These are phyloP conservation scores for Ailanthus altissimus DNA, from an alignment of 345 rosid genomes.

Conservation along the genomic window DNA sequence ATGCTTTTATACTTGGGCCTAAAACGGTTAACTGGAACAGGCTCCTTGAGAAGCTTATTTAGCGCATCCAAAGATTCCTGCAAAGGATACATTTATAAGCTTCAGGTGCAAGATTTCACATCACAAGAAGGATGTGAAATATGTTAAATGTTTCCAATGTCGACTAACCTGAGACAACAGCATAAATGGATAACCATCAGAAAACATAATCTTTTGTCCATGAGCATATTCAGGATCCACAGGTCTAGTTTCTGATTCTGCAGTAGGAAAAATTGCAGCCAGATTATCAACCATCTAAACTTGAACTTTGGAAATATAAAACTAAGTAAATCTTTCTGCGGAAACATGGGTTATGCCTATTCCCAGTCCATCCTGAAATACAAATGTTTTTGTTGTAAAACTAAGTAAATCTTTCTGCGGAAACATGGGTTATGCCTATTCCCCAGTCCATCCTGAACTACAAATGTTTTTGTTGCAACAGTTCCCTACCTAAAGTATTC, in stretches of 20 bases:
- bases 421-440: neutral
- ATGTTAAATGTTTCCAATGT: too few species aligned
- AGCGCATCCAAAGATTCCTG: slow-evolving; percentile 85
- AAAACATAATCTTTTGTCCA: slow-evolving; percentile 72
- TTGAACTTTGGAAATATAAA: neutral
- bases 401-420: neutral
- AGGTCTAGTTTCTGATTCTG: slow-evolving; percentile 69
- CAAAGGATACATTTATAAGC: slow-evolving; percentile 26
- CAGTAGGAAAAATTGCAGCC: slow-evolving; percentile 12
- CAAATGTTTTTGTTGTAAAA: too few species aligned
- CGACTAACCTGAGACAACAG: slow-evolving; percentile 60
- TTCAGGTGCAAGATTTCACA: slow-evolving; percentile 11
- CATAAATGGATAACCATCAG: slow-evolving; percentile 76
- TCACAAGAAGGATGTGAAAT: neutral
- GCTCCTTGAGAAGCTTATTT: slow-evolving; percentile 69
- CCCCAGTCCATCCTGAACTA: too few species aligned
- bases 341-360: neutral
- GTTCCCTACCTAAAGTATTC: neutral
- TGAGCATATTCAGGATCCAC: slow-evolving; percentile 70
- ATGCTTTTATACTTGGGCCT: slow-evolving; percentile 94
- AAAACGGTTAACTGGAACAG: slow-evolving; percentile 82
- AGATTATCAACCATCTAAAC: neutral
- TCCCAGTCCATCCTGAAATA: too few species aligned
- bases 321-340: neutral
- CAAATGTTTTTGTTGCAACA: neutral